These are phyloP conservation scores for Dactylellina cionopaga DNA, from an alignment of 2,329 filamentous ascomycete species.

Conservation along the genomic window DNA sequence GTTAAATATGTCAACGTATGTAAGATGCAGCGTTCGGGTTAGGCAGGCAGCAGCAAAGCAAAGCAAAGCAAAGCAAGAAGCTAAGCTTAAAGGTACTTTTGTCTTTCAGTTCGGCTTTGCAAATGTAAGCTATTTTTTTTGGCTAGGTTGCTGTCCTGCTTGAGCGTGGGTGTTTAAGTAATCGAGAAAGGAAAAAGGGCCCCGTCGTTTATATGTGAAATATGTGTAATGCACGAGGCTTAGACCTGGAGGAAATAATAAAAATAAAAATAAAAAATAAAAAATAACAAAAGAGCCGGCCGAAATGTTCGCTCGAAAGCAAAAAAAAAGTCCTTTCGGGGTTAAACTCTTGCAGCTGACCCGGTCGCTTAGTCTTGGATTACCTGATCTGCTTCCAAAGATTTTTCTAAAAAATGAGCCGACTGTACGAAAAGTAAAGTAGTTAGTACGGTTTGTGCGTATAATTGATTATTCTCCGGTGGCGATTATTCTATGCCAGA, in stretches of 20 bases:
- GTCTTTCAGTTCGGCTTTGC: no score
- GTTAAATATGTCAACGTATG: conserved; percentile 50
- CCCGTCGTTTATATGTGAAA: conserved; percentile 31
- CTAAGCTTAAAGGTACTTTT: no score
- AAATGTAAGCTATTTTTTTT: no score
- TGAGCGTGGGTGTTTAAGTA: conserved; percentile 51
- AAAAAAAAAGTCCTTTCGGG: not conserved
- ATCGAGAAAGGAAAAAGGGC: conserved; percentile 31
- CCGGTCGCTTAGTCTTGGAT: conserved; percentile 38
- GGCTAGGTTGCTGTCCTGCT: conserved; percentile 24
- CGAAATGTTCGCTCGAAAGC: not conserved
- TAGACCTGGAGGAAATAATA: conserved; percentile 28
- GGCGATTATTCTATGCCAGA: not conserved
- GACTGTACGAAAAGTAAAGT: not conserved
- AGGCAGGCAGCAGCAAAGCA: not conserved
- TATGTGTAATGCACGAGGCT: conserved; percentile 46
- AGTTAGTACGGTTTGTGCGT: not conserved
- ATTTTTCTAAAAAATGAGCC: not conserved
- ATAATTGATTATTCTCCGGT: conserved; percentile 3
- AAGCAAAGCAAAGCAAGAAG: conserved; percentile 11
- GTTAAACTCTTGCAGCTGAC: conserved; percentile 32
- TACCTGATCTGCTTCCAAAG: conserved; percentile 6
- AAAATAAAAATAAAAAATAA: conserved; percentile 7
- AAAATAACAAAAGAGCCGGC: conserved; percentile 32
- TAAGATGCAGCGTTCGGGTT: conserved; percentile 22